Evolutionary conservation across 2,329 filamentous ascomycete genomes (phyloP), one percentile per base, ranked within the genome.

Genomic region (Penicillium sp.): DNA sequence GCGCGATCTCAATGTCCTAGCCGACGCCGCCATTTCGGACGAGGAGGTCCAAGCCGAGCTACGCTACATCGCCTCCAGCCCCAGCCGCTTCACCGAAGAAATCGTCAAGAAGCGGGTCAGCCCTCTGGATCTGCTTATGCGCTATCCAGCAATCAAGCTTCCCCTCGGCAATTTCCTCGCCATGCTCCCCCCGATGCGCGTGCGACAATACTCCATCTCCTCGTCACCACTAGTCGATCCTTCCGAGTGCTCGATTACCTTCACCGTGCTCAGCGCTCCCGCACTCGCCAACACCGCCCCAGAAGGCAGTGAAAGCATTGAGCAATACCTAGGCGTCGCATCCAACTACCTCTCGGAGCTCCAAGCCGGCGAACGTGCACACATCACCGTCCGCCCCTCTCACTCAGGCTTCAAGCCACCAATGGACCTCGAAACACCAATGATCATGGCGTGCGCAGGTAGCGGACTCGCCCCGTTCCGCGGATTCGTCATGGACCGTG

Each of bases 141-240:
- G 80, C 11, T 87, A 85, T 67, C 78, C 82, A 0, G 73, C 77
- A 0, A 77, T 89, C 31, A 73, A 81, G 3, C 72, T 93, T 0
- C 80, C 88, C 0, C 80, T 94, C 25, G 81, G 81, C 4, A 75
- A 83, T 17, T 93, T 88, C 75, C 78, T 94, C 8, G 79, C 80
- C 33, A 87, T 91, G 79, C 81, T 91, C 0, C 88, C 88, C 1
- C 87, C 89, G 0, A 89, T 94, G 85, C 85, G 88, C 28, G 80
- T 89, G 37, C 82, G 88, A n/a, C 87, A 90, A 70, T 91, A 91
- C 77, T 89, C 86, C 31, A 90, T 92, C 66, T 91, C 88, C 0
- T 91, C 88, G 0, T 90, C 88, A 0, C 87, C 88, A 0, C 77
- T 90, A 0, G 78, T 76, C 59, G 80, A 86, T 58, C 77, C 82